Percentiles rank a stretch among this genome's conserved stretches.
Conservation (phyloP, 1,284 basidiomycete genomes). For the Pascua sp. region DNA sequence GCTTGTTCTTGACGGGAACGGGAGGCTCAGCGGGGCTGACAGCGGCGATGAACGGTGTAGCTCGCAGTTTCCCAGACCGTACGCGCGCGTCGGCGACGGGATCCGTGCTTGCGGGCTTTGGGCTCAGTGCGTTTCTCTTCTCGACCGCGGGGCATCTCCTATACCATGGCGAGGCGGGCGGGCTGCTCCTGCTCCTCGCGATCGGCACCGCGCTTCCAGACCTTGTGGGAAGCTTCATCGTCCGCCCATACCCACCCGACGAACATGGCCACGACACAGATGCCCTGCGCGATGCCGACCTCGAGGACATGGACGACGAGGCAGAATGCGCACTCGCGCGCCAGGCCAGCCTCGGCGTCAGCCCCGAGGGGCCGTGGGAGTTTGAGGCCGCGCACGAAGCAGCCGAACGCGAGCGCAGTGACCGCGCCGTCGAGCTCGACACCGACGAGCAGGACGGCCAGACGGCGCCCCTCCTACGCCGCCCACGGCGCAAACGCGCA, state of each 20-base stretch:
- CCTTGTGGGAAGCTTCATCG: conserved; percentile 62
- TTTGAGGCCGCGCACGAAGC: not conserved
- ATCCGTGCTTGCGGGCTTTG: conserved; percentile 74
- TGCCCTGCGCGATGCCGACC: conserved; percentile 18
- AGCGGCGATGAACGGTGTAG: conserved; percentile 46
- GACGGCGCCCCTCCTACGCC: not conserved
- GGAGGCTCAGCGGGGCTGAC: conserved; percentile 46
- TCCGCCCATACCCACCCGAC: conserved; percentile 58
- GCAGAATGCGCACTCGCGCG: conserved; percentile 9
- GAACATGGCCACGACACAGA: conserved; percentile 18
- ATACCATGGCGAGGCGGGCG: conserved; percentile 67
- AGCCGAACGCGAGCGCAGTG: not conserved
- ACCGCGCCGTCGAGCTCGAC: not conserved
- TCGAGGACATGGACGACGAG: conserved; percentile 12
- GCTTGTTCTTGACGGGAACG: conserved; percentile 44
- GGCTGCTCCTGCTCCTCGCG: conserved; percentile 65
- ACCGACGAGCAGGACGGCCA: no score
- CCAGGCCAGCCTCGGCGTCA: conserved; percentile 7
- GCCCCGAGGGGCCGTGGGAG: not conserved
- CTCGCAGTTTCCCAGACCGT: conserved; percentile 46
- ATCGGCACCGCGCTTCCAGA: conserved; percentile 67
- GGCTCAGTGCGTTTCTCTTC: conserved; percentile 76
- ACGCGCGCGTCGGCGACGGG: conserved; percentile 65
- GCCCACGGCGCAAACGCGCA: not conserved
- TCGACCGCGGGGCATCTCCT: conserved; percentile 62